Percentiles rank a stretch among this genome's conserved stretches.
These are phyloP conservation scores for Gillenia trifoliata DNA, from an alignment of 306 rosid species.

Conservation along the genomic window DNA sequence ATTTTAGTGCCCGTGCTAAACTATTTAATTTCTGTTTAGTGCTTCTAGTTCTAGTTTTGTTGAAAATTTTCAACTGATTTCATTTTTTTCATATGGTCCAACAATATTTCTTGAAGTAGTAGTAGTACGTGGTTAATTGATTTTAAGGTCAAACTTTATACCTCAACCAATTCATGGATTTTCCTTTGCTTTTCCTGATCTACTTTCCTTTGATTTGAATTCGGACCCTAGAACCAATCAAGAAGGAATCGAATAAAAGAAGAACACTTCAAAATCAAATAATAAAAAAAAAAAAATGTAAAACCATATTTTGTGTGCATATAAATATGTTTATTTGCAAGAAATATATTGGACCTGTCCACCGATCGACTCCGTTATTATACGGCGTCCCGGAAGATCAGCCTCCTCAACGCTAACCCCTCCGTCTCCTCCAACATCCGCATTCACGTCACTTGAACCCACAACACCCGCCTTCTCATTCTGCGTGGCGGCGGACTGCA, in stretches of 20 bases:
- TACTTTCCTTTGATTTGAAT: constrained; percentile 15
- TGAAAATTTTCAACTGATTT: too few relatives aligned
- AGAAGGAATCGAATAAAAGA: constrained; percentile 9
- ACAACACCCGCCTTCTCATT: constrained; percentile 39
- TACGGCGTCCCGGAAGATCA: constrained; percentile 24
- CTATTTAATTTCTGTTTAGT: too few relatives aligned
- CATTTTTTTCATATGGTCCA: too few relatives aligned
- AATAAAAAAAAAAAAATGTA: not conserved
- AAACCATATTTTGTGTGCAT: too few relatives aligned
- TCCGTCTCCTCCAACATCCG: not conserved
- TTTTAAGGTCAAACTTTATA: not conserved
- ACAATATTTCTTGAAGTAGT: too few relatives aligned
- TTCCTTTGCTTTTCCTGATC: constrained; percentile 34
- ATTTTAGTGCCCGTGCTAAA: too few relatives aligned
- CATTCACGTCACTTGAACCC: constrained; percentile 14
- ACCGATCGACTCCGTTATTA: constrained; percentile 28
- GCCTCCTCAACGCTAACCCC: constrained; percentile 23
- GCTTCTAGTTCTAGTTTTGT: too few relatives aligned
- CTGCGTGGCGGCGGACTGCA: constrained; percentile 39
- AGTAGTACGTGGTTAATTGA: not conserved
- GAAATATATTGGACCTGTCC: constrained; percentile 37
- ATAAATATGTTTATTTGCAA: not conserved
- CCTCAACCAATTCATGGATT: constrained; percentile 25
- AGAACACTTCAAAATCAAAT: not conserved
- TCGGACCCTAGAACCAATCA: constrained; percentile 33